Base-by-base conservation (phyloP, 2,329 filamentous ascomycete genomes). In the Clarireedia paspali region DNA sequence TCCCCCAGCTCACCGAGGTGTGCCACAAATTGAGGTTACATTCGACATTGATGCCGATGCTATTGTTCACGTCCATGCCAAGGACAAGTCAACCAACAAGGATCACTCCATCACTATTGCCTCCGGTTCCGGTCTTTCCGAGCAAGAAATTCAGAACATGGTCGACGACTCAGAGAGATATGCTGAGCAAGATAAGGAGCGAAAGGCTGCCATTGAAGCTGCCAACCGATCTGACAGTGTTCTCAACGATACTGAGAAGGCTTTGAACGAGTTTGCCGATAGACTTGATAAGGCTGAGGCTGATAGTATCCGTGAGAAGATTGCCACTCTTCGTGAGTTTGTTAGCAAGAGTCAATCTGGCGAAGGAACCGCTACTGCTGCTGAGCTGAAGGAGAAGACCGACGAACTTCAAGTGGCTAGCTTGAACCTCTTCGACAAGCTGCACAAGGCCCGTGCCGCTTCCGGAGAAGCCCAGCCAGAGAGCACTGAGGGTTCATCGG, bases 91-190 rank as follows among this genome's bases (percentile, higher is more conserved):
- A 67, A 97, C 91, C 77, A 89, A 90, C 85, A 97, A 96, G 86
- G 92, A 97, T 73, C 92, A 99, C 82, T 96, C 91, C 61, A 97
- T 99, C 78, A 97, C 92, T 72, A 96, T 99, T 73, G 91, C 92
- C 56, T 96, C 91, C 58, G 94, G 92, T 74, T 97, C 92, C 63
- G 92, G 94, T 84, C 88, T 97, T 57, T 96, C 90, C 48, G 91
- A 99, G 60, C 75, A 81, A 56, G 92, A 99, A 81, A 99, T 99
- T 64, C 83, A 96, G 79, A 86, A 84, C 77, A 97, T 99, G 94
- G 91, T 99, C 71, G 81, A 92, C 72, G 94, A 97, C 73, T 95
- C 94, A 53, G 92, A 97, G 85, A 92, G 91, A 77, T 97, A 95
- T 72, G 90, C 89, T 58, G 91, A 94, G 77, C 74, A 85, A 65